A percentile compares a stretch with the other conserved stretches of the same genome.
Conservation (phyloP, 2,329 filamentous ascomycete species). For the Tricladium varicosporioides region DNA sequence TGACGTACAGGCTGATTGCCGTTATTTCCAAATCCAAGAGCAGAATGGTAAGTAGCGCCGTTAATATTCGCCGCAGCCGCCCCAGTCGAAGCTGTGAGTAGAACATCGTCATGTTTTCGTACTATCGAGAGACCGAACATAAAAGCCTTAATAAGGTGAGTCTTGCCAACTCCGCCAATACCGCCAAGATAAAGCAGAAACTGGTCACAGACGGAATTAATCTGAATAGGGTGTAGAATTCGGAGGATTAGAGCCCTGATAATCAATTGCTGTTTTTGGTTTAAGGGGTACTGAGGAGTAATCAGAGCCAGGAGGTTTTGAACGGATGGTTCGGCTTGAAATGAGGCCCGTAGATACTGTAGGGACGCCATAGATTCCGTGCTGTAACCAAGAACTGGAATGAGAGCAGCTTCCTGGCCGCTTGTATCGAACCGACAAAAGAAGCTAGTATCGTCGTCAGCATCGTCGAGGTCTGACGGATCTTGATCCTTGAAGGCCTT, state of each 20-base stretch:
- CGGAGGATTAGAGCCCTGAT: conserved; percentile 5
- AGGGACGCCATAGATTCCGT: too few relatives aligned
- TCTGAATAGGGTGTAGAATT: conserved; percentile 6
- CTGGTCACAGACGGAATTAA: conserved; percentile 4
- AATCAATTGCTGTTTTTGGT: neutral
- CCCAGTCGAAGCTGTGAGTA: neutral
- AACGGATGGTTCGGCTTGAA: too few relatives aligned
- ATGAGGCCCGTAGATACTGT: too few relatives aligned
- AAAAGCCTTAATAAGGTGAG: conserved; percentile 10
- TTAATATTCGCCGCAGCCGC: conserved; percentile 2
- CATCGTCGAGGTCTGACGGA: too few relatives aligned
- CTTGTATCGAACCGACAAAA: too few relatives aligned
- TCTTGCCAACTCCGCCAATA: conserved; percentile 9
- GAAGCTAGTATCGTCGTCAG: too few relatives aligned
- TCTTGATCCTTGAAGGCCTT: too few relatives aligned
- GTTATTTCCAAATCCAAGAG: conserved; percentile 2
- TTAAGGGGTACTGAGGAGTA: too few relatives aligned
- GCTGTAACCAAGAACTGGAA: too few relatives aligned
- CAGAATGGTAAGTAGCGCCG: conserved; percentile 8
- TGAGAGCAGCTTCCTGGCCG: too few relatives aligned
- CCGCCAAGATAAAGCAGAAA: conserved; percentile 11
- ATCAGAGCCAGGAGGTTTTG: too few relatives aligned
- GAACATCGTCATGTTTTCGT: conserved; percentile 5
- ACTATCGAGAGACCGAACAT: conserved; percentile 9
- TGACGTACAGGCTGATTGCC: conserved; percentile 5